Evolutionary conservation across 176 grass and related monocot species (phyloP), one percentile per base, ranked within the genome.

Genomic region (Miscanthus lutarioriparius): DNA sequence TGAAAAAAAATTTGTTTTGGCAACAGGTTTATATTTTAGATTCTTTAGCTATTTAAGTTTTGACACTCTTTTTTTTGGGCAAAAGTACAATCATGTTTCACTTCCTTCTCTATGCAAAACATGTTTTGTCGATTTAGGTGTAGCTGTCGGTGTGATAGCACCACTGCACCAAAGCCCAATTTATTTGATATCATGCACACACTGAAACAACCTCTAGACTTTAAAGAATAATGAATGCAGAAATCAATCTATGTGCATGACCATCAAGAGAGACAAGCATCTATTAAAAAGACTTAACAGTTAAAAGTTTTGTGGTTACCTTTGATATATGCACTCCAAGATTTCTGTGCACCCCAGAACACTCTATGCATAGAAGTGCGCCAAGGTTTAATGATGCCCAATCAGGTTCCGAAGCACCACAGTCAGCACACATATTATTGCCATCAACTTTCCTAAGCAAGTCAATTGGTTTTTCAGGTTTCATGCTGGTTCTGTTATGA

Each of bases 261-360:
- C 13, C 43, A 86, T 62, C 41, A 82, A 73, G 33, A 82, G 4
- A 74, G 48, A 59, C 27, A 66, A 13, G 5, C 4, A 2, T 77
- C n/a, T 76, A 25, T 70, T 38, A 85, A 70, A 20, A 74, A 63
- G 12, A 49, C 68, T 75, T 87, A 68, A 51, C 53, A 79, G 39
- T 44, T 61, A 45, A 82, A 49, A 25, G 66, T 25, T 32, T 91
- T 8, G 73, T 33, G 67, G 32, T 88, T 88, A 94, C 96, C 96
- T 99, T 99, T 19, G 96, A 99, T 83, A 99, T 99, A 84, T 99
- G 96, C 58, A 99, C 96, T 64, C 96, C 96, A 41, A 99, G 96
- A 94, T 99, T 96, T 39, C 96, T 83, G 75, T 99, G 96, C 65
- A 92, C 96, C 36, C 96, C 96, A 85, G 96, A 99, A 85, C 96